Evolutionary conservation across 1,139 yeast genomes (phyloP).

Genomic region (Suhomyces ambrosiae): DNA sequence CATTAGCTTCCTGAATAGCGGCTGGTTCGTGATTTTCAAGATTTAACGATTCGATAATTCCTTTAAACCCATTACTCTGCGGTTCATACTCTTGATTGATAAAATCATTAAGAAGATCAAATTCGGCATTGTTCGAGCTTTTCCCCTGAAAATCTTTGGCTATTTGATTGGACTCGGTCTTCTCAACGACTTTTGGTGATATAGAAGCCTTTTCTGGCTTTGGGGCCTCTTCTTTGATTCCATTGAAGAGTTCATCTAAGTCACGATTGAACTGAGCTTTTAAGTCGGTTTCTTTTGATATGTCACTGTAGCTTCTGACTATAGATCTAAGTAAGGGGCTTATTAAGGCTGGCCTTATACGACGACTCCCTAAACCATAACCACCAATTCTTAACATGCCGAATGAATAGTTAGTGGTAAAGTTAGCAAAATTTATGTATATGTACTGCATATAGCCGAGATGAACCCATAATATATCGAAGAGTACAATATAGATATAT

Average conservation of each 20-base stretch:
- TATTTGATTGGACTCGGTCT: no score
- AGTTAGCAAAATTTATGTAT: no score
- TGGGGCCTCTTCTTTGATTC: slow-evolving; percentile 1
- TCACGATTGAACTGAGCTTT: slow-evolving; percentile 4
- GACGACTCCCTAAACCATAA: neutral
- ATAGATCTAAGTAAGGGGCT: neutral
- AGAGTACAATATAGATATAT: no score
- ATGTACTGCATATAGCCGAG: no score
- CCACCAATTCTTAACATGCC: neutral
- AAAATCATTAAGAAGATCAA: slow-evolving; percentile 17
- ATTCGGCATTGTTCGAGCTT: slow-evolving; percentile 10
- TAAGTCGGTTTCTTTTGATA: slow-evolving; percentile 1
- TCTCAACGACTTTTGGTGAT: neutral
- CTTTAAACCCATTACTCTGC: slow-evolving; percentile 8
- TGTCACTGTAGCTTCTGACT: slow-evolving; percentile 2
- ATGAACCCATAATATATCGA: no score
- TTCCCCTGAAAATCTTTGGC: no score
- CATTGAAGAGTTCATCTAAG: slow-evolving; percentile 3
- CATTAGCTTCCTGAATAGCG: slow-evolving; percentile 15
- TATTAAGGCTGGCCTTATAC: neutral
- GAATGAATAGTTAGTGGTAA: no score
- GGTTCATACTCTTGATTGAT: slow-evolving; percentile 15
- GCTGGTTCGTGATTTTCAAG: slow-evolving; percentile 4
- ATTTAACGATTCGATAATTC: slow-evolving; percentile 9
- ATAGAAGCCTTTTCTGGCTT: neutral